A percentile compares a stretch with the other conserved stretches of the same genome.
Conservation (phyloP, 768 basidiomycete species). For the Ramaria sp. region DNA sequence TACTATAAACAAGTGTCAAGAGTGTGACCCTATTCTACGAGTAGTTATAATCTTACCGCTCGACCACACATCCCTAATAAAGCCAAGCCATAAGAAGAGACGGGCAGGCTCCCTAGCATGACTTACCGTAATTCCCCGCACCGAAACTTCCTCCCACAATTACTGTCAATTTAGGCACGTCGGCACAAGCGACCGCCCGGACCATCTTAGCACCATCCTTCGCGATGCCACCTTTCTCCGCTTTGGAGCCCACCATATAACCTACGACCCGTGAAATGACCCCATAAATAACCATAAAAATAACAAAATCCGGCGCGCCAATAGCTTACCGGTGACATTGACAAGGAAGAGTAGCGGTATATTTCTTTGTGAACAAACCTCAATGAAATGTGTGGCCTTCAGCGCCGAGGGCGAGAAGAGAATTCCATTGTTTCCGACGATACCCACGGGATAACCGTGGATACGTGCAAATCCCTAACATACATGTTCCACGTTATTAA, state of each 20-base stretch:
- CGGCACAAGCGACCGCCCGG: slow-evolving; percentile 84
- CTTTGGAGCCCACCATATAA: slow-evolving; percentile 96
- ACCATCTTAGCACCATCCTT: slow-evolving; percentile 98
- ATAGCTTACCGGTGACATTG: slow-evolving; percentile 68
- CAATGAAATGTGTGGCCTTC: slow-evolving; percentile 92
- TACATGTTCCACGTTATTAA: neutral
- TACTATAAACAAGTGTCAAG: slow-evolving; percentile 38
- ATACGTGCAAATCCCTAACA: slow-evolving; percentile 76
- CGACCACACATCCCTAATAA: slow-evolving; percentile 79
- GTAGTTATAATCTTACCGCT: slow-evolving; percentile 46
- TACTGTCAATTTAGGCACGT: slow-evolving; percentile 90
- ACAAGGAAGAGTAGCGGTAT: slow-evolving; percentile 90
- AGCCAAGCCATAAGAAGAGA: slow-evolving; percentile 10
- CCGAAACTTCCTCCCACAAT: slow-evolving; percentile 91
- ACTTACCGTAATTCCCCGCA: slow-evolving; percentile 85
- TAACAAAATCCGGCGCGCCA: neutral
- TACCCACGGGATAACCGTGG: slow-evolving; percentile 84
- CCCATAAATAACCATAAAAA: too few relatives aligned
- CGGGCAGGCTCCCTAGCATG: neutral
- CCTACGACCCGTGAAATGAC: slow-evolving; percentile 25
- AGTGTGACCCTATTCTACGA: slow-evolving; percentile 4
- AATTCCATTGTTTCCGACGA: slow-evolving; percentile 91
- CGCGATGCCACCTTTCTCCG: slow-evolving; percentile 88
- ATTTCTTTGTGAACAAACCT: slow-evolving; percentile 82
- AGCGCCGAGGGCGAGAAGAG: slow-evolving; percentile 88